phyloP scores from a whole-genome alignment of 768 basidiomycete species.

The Hypsizygus marmoreus region DNA sequence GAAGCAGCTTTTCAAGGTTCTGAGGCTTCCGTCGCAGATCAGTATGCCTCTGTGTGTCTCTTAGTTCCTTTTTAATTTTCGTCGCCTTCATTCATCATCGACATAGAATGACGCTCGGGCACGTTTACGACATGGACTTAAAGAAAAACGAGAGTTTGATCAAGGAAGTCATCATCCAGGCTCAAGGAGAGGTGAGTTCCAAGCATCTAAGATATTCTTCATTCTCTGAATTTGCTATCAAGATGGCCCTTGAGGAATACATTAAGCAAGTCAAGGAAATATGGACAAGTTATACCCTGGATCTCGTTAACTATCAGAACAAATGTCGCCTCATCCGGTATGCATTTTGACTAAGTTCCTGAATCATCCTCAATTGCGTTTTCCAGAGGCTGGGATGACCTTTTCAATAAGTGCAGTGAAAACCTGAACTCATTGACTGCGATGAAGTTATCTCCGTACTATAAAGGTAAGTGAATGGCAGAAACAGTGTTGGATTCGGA shows the following conservation, averaged over 20 bases:
- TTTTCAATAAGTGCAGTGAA: slow-evolving; percentile 96
- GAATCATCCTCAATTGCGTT: no score
- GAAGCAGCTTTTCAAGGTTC: slow-evolving; percentile 93
- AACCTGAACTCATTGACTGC: slow-evolving; percentile 94
- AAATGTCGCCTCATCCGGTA: slow-evolving; percentile 94
- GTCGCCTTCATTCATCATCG: slow-evolving; percentile 7
- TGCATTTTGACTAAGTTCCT: no score
- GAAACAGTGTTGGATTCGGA: no score
- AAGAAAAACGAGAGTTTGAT: slow-evolving; percentile 90
- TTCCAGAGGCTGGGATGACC: slow-evolving; percentile 96
- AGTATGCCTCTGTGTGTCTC: slow-evolving; percentile 67
- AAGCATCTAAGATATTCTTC: not conserved
- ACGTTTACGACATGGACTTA: slow-evolving; percentile 96
- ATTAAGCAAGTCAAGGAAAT: slow-evolving; percentile 95
- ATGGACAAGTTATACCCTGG: slow-evolving; percentile 95
- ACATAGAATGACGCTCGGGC: slow-evolving; percentile 83
- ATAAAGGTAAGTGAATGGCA: slow-evolving; percentile 73
- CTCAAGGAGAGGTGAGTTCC: slow-evolving; percentile 84
- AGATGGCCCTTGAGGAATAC: slow-evolving; percentile 97
- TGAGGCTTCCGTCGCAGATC: slow-evolving; percentile 74
- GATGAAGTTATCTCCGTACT: slow-evolving; percentile 98
- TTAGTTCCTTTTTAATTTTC: not conserved
- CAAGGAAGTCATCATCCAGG: slow-evolving; percentile 95
- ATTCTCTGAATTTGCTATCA: slow-evolving; percentile 23
- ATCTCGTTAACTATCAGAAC: slow-evolving; percentile 97